Percentiles rank a stretch among this genome's conserved stretches.
Evolutionary conservation across 208 protist species (phyloP).

Genomic region (Herpetomonas samuelpessoai): DNA sequence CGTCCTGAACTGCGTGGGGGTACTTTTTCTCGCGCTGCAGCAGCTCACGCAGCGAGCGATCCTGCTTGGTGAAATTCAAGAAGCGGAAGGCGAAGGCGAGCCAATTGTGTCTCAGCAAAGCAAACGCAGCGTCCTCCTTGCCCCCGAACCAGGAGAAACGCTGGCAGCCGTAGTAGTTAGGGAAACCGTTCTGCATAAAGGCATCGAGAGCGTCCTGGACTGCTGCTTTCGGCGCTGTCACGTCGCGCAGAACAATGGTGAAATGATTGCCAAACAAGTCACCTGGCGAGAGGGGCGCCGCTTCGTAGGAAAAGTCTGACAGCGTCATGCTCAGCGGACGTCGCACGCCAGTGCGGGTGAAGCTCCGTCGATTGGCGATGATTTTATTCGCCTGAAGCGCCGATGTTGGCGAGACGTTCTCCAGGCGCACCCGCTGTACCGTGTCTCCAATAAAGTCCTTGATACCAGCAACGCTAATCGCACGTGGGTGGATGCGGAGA

Average conservation of each 20-base stretch:
- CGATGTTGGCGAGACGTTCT: constrained; percentile 62
- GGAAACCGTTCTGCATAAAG: constrained; percentile 66
- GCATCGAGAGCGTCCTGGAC: constrained; percentile 45
- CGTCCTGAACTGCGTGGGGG: constrained; percentile 73
- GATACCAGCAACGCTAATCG: constrained; percentile 78
- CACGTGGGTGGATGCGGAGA: constrained; percentile 73
- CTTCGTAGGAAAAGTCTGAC: constrained; percentile 83
- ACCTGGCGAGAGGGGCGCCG: constrained; percentile 50
- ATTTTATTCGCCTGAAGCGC: constrained; percentile 53
- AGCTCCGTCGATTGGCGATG: constrained; percentile 21
- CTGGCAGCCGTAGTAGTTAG: constrained; percentile 90
- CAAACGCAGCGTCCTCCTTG: constrained; percentile 66
- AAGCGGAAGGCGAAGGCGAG: constrained; percentile 86
- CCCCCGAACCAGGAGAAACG: constrained; percentile 89
- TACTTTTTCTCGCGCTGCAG: constrained; percentile 83
- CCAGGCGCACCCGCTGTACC: constrained; percentile 69
- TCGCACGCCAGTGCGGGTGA: constrained; percentile 9
- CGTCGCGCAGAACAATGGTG: constrained; percentile 74
- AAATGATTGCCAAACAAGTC: constrained; percentile 86
- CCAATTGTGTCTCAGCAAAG: constrained; percentile 80
- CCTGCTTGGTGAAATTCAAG: constrained; percentile 68
- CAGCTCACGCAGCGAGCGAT: constrained; percentile 65
- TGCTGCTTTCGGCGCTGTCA: constrained; percentile 32
- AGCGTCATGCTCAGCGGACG: constrained; percentile 32
- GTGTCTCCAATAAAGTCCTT: constrained; percentile 90